Conservation (phyloP, 164 flowering plant genomes). For the Nymphaea colorata region DNA sequence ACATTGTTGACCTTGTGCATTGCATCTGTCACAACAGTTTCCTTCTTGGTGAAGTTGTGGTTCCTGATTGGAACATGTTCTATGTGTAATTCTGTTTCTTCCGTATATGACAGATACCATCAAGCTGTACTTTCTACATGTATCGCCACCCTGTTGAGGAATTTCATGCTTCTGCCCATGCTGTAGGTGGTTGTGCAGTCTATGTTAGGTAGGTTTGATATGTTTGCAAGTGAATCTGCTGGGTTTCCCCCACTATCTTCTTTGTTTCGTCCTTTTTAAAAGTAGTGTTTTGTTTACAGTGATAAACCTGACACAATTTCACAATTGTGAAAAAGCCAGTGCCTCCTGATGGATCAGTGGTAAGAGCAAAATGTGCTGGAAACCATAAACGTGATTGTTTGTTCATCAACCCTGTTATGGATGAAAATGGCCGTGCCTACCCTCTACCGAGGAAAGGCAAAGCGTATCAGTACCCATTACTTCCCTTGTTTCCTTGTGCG, state of each 20-base stretch:
- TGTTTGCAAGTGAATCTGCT: too few species aligned
- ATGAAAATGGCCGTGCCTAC: conserved; percentile 38
- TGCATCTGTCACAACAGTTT: conserved; percentile 62
- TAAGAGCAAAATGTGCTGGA: conserved; percentile 55
- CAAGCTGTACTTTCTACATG: conserved; percentile 2
- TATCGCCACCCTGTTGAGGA: conserved; percentile 45
- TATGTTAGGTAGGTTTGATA: conserved; percentile 39
- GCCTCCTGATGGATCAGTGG: conserved; percentile 66
- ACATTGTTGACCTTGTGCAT: conserved; percentile 42
- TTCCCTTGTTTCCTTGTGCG: conserved; percentile 4
- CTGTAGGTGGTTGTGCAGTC: conserved; percentile 56
- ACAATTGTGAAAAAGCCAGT: conserved; percentile 45
- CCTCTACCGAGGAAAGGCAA: neutral
- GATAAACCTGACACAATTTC: conserved; percentile 71
- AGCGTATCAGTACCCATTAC: neutral
- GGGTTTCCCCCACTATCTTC: too few species aligned
- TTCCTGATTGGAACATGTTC: conserved; percentile 86
- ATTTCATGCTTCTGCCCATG: conserved; percentile 61
- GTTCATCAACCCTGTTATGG: conserved; percentile 55
- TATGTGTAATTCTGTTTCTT: conserved; percentile 17
- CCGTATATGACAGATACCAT: neutral
- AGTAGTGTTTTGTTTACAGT: conserved; percentile 15
- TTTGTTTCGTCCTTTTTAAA: too few species aligned
- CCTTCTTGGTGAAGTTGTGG: conserved; percentile 52
- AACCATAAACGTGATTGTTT: conserved; percentile 59